Evolutionary conservation across 2,329 filamentous ascomycete species (phyloP).

Genomic region (Madurella fahalii): DNA sequence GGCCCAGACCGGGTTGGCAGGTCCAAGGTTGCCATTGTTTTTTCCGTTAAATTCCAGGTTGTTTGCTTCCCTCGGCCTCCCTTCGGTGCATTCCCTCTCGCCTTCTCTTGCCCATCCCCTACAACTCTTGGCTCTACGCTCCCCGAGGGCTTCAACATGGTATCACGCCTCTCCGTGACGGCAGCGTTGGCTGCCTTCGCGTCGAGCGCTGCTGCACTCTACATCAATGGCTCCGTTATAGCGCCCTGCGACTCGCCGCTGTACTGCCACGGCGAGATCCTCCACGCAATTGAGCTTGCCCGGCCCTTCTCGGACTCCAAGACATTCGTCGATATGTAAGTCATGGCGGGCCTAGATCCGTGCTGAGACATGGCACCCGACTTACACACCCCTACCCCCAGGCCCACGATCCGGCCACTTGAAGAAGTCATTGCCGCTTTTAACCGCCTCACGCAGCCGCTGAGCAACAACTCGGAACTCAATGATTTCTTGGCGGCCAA

Average conservation of each 20-base stretch:
- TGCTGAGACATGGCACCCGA: slow-evolving; percentile 15
- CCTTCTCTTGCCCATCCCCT: not conserved
- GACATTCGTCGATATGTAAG: slow-evolving; percentile 66
- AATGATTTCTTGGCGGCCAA: slow-evolving; percentile 58
- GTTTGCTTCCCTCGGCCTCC: not conserved
- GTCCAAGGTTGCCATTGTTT: too few species aligned
- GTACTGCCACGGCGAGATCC: slow-evolving; percentile 63
- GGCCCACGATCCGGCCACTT: slow-evolving; percentile 57
- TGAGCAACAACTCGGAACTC: slow-evolving; percentile 60
- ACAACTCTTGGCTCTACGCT: not conserved
- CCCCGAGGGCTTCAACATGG: slow-evolving; percentile 9
- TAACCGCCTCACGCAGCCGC: slow-evolving; percentile 53
- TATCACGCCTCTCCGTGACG: slow-evolving; percentile 15
- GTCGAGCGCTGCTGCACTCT: slow-evolving; percentile 43
- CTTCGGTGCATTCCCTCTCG: not conserved
- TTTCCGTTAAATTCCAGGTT: not conserved
- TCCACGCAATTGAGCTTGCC: slow-evolving; percentile 59
- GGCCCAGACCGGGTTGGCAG: not conserved
- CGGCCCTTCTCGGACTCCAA: slow-evolving; percentile 64
- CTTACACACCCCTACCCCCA: slow-evolving; percentile 26
- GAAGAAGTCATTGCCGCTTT: slow-evolving; percentile 60
- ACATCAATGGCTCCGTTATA: slow-evolving; percentile 55
- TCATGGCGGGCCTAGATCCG: slow-evolving; percentile 10
- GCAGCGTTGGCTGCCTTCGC: slow-evolving; percentile 29
- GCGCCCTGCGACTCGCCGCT: slow-evolving; percentile 64